Percentiles rank a stretch among this genome's conserved stretches.
phyloP scores from a whole-genome alignment of 257 asterid genomes.

The Schizonepeta tenuifolia region DNA sequence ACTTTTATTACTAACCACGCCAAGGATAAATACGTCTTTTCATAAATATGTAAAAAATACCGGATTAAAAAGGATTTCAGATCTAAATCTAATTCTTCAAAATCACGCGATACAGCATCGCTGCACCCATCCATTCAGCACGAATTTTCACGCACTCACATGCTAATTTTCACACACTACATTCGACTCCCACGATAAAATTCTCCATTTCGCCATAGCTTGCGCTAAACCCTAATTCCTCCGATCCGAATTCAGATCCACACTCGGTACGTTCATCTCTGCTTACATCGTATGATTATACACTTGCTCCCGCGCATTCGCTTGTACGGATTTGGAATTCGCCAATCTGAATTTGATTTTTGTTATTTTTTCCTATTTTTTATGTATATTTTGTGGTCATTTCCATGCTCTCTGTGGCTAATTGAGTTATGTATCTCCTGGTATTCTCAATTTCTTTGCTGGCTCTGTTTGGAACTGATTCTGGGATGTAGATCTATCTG shows the following conservation, averaged over 20 bases:
- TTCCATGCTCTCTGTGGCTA: constrained; percentile 16
- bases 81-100: constrained; percentile 40
- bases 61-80: constrained; percentile 20
- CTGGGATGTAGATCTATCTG: constrained; percentile 33
- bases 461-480: constrained; percentile 2
- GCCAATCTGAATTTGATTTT: not conserved
- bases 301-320: constrained; percentile 12
- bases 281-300: not conserved
- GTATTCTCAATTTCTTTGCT: not conserved
- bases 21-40: constrained; percentile 30
- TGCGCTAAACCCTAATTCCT: constrained; percentile 12
- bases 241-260: constrained; percentile 36
- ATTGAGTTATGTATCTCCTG: constrained; percentile 14
- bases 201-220: constrained; percentile 29
- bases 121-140: not conserved
- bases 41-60: not conserved
- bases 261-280: constrained; percentile 29
- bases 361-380: not conserved
- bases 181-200: not conserved
- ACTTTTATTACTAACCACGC: not conserved
- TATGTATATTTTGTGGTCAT: not conserved
- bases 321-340: not conserved
- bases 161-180: constrained; percentile 22
- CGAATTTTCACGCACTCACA: constrained; percentile 26
- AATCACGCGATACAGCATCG: constrained; percentile 35